Evolutionary conservation across 768 basidiomycete species (phyloP).

Genomic region (Agrocybe praecox): DNA sequence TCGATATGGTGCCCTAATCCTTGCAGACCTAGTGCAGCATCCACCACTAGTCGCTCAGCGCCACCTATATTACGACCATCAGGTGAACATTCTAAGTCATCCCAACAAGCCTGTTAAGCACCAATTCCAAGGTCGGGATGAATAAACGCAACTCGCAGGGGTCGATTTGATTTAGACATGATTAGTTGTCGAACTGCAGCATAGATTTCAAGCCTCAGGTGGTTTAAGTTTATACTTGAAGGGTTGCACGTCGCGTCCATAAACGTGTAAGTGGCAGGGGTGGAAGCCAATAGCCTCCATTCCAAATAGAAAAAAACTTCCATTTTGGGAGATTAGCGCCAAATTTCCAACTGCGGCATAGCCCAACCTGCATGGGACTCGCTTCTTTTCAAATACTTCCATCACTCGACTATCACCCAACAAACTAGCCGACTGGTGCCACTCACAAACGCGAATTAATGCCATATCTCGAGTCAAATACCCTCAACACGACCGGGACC

Average conservation of each 20-base stretch:
- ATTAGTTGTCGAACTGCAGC: neutral
- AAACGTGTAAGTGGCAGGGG: too few relatives aligned
- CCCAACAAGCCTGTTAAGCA: slow-evolving; percentile 31
- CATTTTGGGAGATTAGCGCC: too few relatives aligned
- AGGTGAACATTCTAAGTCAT: slow-evolving; percentile 9
- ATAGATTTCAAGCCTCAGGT: neutral
- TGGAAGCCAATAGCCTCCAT: too few relatives aligned
- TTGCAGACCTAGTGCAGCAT: slow-evolving; percentile 91
- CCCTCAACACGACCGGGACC: slow-evolving; percentile 8
- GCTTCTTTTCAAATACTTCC: neutral
- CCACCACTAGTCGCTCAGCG: slow-evolving; percentile 93
- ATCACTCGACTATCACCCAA: neutral
- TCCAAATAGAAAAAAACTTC: too few relatives aligned
- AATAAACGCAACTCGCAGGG: slow-evolving; percentile 70
- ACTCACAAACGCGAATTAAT: neutral
- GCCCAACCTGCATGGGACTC: neutral
- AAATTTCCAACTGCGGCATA: neutral
- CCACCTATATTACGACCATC: slow-evolving; percentile 61
- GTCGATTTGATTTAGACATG: neutral
- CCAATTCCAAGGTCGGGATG: slow-evolving; percentile 97
- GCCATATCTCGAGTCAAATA: slow-evolving; percentile 21
- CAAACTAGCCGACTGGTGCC: neutral
- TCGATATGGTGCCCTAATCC: slow-evolving; percentile 81
- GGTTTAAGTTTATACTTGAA: neutral
- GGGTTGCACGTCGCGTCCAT: too few relatives aligned